Base-by-base conservation (phyloP, 805 yeast species). In the Suhomyces vadensis region DNA sequence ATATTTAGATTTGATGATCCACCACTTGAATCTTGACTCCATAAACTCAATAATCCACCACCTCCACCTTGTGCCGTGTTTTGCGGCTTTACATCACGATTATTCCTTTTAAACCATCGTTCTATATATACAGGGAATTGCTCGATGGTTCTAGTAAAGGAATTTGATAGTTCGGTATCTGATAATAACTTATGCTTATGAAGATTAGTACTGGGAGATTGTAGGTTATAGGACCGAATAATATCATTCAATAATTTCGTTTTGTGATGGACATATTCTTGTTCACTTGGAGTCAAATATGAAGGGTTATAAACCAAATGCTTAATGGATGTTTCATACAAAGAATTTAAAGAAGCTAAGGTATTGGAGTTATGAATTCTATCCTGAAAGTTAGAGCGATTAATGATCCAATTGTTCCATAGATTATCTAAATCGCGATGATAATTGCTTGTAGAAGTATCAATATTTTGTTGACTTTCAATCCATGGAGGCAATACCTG, bases 401-500 rank as follows among this genome's bases (percentile, higher is more conserved):
- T 43, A 5, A 48, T 35, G 26, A 51, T 25, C 54, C 54, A 51
- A 10, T 46, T 46, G 40, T 48, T 46, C 54, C 54, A 51, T 13
- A 45, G 64, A 2, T 54, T 42, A 31, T 69, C 74, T 23, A 83
- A 43, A 26, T 70, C 70, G 0, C 52, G 48, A 41, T 90, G 63
- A 42, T 87, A 80, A 0, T 55, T 55, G 2, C 54, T 57, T 6
- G 85, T 71, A 27, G 77, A 78, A 2, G 54, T 47, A 35, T 76
- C 74, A 3, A 84, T 78, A 1, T 78, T 73, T 14, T 78, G 71
- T 60, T 87, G 94, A 43, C 79, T 82, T 54, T 88, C 95, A 27
- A 90, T 83, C 97, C 97, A 90, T 0, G 95, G 95, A 0, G 96
- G 96, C 8, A 82, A 68, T 1, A 87, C 82, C 39, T 87, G 90